Evolutionary conservation across 2,329 filamentous ascomycete species (phyloP).

Genomic region (Stachybotrys elegans): DNA sequence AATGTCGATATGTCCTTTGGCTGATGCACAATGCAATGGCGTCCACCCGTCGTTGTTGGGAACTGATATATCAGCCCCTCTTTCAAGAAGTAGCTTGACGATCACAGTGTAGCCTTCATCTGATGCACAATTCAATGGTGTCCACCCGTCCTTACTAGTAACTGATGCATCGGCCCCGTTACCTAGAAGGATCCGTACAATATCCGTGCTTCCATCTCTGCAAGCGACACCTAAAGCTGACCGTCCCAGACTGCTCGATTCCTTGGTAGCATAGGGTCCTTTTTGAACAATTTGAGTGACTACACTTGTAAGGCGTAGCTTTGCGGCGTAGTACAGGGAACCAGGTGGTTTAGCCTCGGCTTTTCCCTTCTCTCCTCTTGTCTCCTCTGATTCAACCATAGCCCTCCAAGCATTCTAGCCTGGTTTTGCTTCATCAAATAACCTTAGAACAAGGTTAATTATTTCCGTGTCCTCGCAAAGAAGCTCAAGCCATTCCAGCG

Average conservation of each 20-base stretch:
- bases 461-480: neutral
- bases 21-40: neutral
- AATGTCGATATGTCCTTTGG: neutral
- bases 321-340: neutral
- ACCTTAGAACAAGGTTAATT: neutral
- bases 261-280: neutral
- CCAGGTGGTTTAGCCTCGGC: neutral
- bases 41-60: neutral
- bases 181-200: neutral
- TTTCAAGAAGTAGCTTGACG: neutral
- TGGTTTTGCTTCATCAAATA: neutral
- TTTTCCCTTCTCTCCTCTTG: neutral
- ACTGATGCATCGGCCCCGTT: neutral
- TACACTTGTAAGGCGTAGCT: neutral
- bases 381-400: neutral
- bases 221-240: neutral
- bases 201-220: neutral
- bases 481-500: constrained; percentile 14
- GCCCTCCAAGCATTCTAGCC: neutral
- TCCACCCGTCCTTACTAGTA: neutral
- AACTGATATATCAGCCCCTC: neutral
- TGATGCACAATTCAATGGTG: neutral
- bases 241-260: neutral
- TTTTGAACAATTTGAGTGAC: neutral
- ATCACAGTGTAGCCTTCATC: neutral